phyloP scores from a whole-genome alignment of 2,329 filamentous ascomycete species.

The Corinectria fuckeliana region DNA sequence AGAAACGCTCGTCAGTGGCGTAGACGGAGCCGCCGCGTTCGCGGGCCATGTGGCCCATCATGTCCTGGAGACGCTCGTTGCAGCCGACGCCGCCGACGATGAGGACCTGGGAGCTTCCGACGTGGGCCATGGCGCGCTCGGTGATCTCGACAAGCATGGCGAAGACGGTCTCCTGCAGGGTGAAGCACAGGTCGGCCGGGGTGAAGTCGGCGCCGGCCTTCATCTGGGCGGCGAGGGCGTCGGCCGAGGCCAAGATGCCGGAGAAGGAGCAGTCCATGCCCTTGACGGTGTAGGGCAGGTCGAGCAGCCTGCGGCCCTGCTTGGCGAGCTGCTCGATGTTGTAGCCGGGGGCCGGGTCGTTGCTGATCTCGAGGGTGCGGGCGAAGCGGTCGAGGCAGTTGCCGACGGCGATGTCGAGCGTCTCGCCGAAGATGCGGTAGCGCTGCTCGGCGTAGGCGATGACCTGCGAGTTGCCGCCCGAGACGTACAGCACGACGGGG shows the following conservation, averaged over 20 bases:
- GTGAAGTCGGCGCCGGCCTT: conserved; percentile 66
- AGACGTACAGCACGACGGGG: conserved; percentile 95
- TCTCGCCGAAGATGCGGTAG: conserved; percentile 98
- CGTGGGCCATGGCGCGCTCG: conserved; percentile 97
- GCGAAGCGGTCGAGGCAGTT: conserved; percentile 98
- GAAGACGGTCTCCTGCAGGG: conserved; percentile 91
- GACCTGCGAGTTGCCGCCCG: conserved; percentile 95
- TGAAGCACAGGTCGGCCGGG: conserved; percentile 88
- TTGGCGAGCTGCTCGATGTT: conserved; percentile 95
- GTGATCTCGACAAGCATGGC: conserved; percentile 99
- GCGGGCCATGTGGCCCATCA: conserved; percentile 96
- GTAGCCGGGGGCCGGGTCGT: conserved; percentile 95
- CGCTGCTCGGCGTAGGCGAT: conserved; percentile 94
- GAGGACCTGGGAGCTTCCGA: conserved; percentile 86
- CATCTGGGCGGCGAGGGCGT: conserved; percentile 77
- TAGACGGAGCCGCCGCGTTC: conserved; percentile 90
- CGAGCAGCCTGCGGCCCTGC: conserved; percentile 75
- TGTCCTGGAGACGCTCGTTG: conserved; percentile 92
- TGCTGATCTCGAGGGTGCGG: conserved; percentile 86
- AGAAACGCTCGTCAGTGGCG: conserved; percentile 96
- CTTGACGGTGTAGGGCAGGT: conserved; percentile 95
- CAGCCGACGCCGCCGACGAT: conserved; percentile 96
- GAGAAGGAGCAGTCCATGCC: conserved; percentile 99
- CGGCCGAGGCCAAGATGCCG: conserved; percentile 84
- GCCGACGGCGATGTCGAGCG: conserved; percentile 94